These are phyloP conservation scores for Suhomyces wounanorum DNA, from an alignment of 1,139 yeast genomes.

Conservation along the genomic window DNA sequence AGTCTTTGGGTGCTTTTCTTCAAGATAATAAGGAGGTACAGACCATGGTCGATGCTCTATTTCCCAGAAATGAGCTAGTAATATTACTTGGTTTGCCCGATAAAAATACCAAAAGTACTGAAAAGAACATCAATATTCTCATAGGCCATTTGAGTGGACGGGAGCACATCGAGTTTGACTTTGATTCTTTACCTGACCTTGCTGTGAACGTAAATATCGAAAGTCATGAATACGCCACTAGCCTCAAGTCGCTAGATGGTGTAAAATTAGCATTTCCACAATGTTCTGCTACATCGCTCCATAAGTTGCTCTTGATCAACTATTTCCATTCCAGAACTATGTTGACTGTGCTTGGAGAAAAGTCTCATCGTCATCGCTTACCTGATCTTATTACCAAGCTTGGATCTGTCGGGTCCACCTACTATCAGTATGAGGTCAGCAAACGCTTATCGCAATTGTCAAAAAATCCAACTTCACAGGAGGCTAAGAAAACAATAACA, in stretches of 20 bases:
- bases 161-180: background rate
- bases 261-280: conserved; percentile 7
- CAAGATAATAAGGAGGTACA: conserved; percentile 15
- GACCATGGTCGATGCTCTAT: conserved; percentile 8
- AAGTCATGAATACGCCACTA: too few species aligned
- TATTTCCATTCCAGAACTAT: conserved; percentile 21
- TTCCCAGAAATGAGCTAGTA: conserved; percentile 4
- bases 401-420: conserved; percentile 22
- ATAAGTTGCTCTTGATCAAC: conserved; percentile 19
- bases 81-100: background rate
- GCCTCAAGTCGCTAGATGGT: background rate
- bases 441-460: conserved; percentile 9
- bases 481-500: background rate
- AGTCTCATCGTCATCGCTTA: conserved; percentile 9
- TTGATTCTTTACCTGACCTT: background rate
- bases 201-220: background rate
- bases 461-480: background rate
- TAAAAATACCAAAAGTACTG: background rate
- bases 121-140: background rate
- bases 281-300: conserved; percentile 7
- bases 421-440: conserved; percentile 17
- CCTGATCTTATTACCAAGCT: conserved; percentile 18
- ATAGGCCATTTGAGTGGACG: background rate
- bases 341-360: conserved; percentile 10
- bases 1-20: conserved; percentile 18